Base-by-base conservation (phyloP, 805 yeast species). In the Teunomyces lycoperdinae region DNA sequence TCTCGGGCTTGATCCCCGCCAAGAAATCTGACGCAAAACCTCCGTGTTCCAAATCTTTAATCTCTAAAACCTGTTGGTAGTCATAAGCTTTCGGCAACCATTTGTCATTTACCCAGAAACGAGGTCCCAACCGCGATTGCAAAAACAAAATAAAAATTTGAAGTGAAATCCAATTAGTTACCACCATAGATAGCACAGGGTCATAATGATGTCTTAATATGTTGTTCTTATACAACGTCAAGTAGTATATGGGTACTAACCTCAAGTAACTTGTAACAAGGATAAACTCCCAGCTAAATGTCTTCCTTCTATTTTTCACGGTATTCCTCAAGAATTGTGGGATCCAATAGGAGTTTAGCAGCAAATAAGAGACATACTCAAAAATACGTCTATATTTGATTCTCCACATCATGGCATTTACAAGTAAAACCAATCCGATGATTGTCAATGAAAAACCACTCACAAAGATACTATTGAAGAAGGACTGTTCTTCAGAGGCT, bases 311-410 rank as follows among this genome's bases (percentile, higher is more conserved):
- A 16, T 91, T 92, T 45, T 88, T 76, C 27, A 83, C 62, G 2
- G 84, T 79, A 61, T 89, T 89, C 61, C 97, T 75, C 56, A 83
- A 83, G 38, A 88, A 84, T 64, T 91, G 98, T 1, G 97, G 97
- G 11, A 87, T 55, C 97, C 97, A 90, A 55, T 79, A 84, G 1
- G 96, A 86, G 62, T 83, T 86, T 27, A 85, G 56, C 1, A 74
- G 43, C 1, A 82, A 50, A 8, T 85, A 62, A 1, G 78, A 66
- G 4, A 77, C 44, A 47, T 78, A 81, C 60, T 89, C 96, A 57
- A 84, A 79, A 1, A 71, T 55, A 26, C 63, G 64, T 47, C 96
- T 68, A 33, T 79, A 67, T 14, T 62, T 67, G 16, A 71, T 71
- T 35, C 90, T 83, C 95, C 94, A 87, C 41, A 79, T 63, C 1